phyloP scores from a whole-genome alignment of 2,329 filamentous ascomycete species.

The Cytospora piceae region DNA sequence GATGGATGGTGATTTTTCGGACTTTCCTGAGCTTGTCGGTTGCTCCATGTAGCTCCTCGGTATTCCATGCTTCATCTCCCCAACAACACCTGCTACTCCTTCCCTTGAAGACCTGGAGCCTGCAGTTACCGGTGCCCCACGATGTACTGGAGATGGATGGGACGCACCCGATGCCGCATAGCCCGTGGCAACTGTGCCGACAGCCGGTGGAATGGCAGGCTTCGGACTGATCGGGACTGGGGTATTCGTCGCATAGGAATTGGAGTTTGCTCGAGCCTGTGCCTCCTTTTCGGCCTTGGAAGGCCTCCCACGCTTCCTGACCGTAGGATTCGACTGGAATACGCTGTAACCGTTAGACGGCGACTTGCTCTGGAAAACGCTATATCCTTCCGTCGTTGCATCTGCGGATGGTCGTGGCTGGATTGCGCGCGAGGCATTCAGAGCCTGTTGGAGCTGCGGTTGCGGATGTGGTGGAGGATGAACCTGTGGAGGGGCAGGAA shows the following conservation, averaged over 20 bases:
- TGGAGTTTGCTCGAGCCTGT: slow-evolving; percentile 33
- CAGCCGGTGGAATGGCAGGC: slow-evolving; percentile 16
- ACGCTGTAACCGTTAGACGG: slow-evolving; percentile 30
- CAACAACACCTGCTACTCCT: slow-evolving; percentile 6
- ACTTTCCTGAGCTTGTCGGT: slow-evolving; percentile 9
- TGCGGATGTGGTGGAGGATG: slow-evolving; percentile 20
- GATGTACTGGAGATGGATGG: slow-evolving; percentile 5
- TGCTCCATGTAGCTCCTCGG: slow-evolving; percentile 20
- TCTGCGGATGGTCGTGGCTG: slow-evolving; percentile 40
- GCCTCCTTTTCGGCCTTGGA: slow-evolving; percentile 40
- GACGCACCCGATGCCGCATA: slow-evolving; percentile 3
- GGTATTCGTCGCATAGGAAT: slow-evolving; percentile 32
- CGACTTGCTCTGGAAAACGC: slow-evolving; percentile 25
- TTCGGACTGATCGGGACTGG: slow-evolving; percentile 34
- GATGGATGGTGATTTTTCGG: slow-evolving; percentile 31
- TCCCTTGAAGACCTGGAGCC: slow-evolving; percentile 21
- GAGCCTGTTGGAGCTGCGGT: slow-evolving; percentile 27
- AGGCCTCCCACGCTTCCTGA: slow-evolving; percentile 41
- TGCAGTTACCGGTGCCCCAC: slow-evolving; percentile 5
- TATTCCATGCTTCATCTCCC: slow-evolving; percentile 10
- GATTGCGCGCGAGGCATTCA: slow-evolving; percentile 34
- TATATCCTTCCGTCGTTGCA: slow-evolving; percentile 22
- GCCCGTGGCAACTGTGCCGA: slow-evolving; percentile 2
- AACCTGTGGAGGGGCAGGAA: slow-evolving; percentile 18
- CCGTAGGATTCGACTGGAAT: slow-evolving; percentile 31